Evolutionary conservation across 768 basidiomycete species (phyloP).

Genomic region (Phlegmacium glaucopus): DNA sequence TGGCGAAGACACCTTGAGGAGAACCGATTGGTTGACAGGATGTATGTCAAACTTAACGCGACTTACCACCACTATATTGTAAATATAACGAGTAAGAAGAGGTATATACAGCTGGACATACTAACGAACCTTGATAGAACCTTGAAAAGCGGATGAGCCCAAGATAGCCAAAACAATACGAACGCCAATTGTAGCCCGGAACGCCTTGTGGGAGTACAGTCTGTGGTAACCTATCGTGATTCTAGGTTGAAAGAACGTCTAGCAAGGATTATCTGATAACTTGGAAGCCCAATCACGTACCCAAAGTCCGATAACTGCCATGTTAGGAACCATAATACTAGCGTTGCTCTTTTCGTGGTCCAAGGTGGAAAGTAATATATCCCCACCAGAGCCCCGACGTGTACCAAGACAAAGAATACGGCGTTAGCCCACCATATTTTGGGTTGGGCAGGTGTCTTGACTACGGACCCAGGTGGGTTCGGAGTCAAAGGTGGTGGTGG

Average conservation of each 20-base stretch:
- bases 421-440: slow-evolving; percentile 64
- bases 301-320: slow-evolving; percentile 77
- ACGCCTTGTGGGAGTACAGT: slow-evolving; percentile 73
- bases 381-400: slow-evolving; percentile 55
- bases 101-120: slow-evolving; percentile 1
- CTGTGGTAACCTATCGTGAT: slow-evolving; percentile 79
- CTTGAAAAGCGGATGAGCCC: slow-evolving; percentile 75
- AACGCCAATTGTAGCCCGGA: slow-evolving; percentile 53
- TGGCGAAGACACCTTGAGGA: slow-evolving; percentile 62
- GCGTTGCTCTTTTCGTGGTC: slow-evolving; percentile 39
- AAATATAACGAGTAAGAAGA: slow-evolving; percentile 1
- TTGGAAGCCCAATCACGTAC: slow-evolving; percentile 30
- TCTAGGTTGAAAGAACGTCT: slow-evolving; percentile 28
- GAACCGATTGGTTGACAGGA: too few relatives aligned
- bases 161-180: slow-evolving; percentile 58
- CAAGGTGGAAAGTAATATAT: slow-evolving; percentile 46
- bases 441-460: slow-evolving; percentile 8
- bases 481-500: too few relatives aligned
- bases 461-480: too few relatives aligned
- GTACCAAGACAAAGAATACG: slow-evolving; percentile 53
- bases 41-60: neutral
- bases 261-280: neutral
- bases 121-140: slow-evolving; percentile 65
- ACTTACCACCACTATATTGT: slow-evolving; percentile 47
- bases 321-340: slow-evolving; percentile 48